Evolutionary conservation across 2,329 filamentous ascomycete species (phyloP).

Genomic region (Ophidiomyces ophidiicola): DNA sequence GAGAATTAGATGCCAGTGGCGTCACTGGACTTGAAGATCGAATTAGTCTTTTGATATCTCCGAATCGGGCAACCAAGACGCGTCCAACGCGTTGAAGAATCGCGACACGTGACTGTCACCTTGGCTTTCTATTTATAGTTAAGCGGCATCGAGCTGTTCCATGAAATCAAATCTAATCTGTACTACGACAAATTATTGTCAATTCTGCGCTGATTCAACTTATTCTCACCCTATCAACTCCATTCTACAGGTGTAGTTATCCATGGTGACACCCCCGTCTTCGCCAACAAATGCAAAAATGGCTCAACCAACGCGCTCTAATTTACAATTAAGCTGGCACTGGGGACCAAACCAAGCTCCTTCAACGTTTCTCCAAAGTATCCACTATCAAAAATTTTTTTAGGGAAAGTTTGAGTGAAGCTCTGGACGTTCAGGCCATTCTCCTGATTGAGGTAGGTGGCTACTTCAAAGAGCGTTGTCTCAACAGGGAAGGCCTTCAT

Average conservation of each 20-base stretch:
- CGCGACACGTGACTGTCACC: neutral
- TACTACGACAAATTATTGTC: too few relatives aligned
- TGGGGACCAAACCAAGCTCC: conserved; percentile 81
- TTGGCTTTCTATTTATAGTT: neutral
- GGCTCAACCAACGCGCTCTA: conserved; percentile 20
- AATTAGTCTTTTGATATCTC: conserved; percentile 2
- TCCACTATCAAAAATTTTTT: conserved; percentile 60
- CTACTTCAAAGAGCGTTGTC: conserved; percentile 86
- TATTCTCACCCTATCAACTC: too few relatives aligned
- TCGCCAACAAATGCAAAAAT: neutral
- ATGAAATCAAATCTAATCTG: too few relatives aligned
- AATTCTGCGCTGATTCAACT: too few relatives aligned
- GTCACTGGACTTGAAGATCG: neutral
- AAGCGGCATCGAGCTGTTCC: too few relatives aligned
- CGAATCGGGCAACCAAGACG: conserved; percentile 2
- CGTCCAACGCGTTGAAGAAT: conserved; percentile 3
- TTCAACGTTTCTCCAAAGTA: conserved; percentile 87
- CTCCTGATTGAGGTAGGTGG: conserved; percentile 59
- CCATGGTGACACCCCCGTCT: neutral
- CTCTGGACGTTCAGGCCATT: conserved; percentile 57
- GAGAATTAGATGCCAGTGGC: neutral
- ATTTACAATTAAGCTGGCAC: conserved; percentile 69
- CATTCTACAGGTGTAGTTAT: neutral
- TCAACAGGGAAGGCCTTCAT: conserved; percentile 81
- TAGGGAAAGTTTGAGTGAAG: conserved; percentile 78